Evolutionary conservation across 208 protist genomes (phyloP), one percentile per base, ranked within the genome.

Genomic region (Leishmania braziliensis): DNA sequence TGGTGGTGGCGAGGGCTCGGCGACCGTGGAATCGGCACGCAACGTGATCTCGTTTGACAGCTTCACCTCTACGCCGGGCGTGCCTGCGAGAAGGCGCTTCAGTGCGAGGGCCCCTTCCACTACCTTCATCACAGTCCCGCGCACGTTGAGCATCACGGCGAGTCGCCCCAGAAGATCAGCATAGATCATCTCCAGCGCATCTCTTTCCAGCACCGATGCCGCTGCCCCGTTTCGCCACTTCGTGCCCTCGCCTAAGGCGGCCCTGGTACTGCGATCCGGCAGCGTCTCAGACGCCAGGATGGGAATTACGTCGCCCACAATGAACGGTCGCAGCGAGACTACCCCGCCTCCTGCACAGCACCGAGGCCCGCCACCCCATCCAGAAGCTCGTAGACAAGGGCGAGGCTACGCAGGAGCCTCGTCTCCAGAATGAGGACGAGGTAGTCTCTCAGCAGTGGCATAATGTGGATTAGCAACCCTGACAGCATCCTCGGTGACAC

Each of bases 311-410:
- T 66, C 84, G 80, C 96, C 94, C 71, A 89, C 90, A 16, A 98
- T 88, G 79, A 91, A 97, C 18, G 92, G 86, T 54, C 90, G 95
- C n/a, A 99, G 87, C 18, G 36, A 39, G 36, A 2, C 36, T 39
- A 39, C 36, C 1, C 36, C 36, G 36, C 36, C 36, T 91, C 89
- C 86, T 99, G 95, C 39, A 90, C 78, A 36, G 97, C 90, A 29
- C 97, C 98, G 72, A 95, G 88, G 82, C 98, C 95, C 16, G 95
- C 73, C 75, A 98, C 90, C 83, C 98, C 97, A 81, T 99, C 97
- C 50, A 98, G 72, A n/a, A 99, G 74, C 81, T 99, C 95, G 83
- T 98, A 98, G 29, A 98, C 83, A 16, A 98, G 86, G 23, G 96
- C 83, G 53, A 99, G 98, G 87, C 98, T 98, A 60, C 86, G 84